Evolutionary conservation across 202 grass and related monocot species (phyloP).

Genomic region (Musa balbisiana): DNA sequence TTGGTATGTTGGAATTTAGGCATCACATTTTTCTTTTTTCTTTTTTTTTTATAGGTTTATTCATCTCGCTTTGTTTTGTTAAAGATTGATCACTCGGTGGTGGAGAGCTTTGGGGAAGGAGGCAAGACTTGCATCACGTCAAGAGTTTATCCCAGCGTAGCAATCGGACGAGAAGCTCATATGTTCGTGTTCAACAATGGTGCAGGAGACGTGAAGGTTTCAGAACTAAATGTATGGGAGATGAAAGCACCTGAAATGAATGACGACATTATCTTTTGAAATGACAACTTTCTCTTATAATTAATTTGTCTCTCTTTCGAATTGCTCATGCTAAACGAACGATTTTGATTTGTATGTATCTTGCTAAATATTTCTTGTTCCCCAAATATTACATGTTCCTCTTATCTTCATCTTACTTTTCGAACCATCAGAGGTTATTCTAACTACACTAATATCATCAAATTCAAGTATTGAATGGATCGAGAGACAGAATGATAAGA

Average conservation of each 20-base stretch:
- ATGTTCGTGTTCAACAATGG: slow-evolving; percentile 91
- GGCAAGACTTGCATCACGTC: slow-evolving; percentile 74
- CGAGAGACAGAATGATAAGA: too few relatives aligned
- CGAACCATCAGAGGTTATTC: too few relatives aligned
- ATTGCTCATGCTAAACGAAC: too few relatives aligned
- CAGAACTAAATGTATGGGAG: slow-evolving; percentile 62
- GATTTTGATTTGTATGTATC: too few relatives aligned
- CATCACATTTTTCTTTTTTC: not conserved
- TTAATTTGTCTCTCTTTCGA: too few relatives aligned
- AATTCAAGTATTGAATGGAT: too few relatives aligned
- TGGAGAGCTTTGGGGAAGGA: slow-evolving; percentile 68
- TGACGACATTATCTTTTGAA: not conserved
- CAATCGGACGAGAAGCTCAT: slow-evolving; percentile 44
- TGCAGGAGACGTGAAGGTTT: slow-evolving; percentile 48
- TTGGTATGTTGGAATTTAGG: slow-evolving; percentile 25
- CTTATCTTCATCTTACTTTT: too few relatives aligned
- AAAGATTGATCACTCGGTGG: slow-evolving; percentile 62
- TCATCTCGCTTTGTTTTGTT: not conserved
- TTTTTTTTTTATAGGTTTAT: not conserved
- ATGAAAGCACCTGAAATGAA: slow-evolving; percentile 62
- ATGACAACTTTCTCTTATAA: too few relatives aligned
- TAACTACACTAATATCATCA: too few relatives aligned
- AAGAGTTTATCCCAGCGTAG: slow-evolving; percentile 62
- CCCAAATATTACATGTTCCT: too few relatives aligned
- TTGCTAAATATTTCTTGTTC: too few relatives aligned